A percentile compares a stretch with the other conserved stretches of the same genome.
Evolutionary conservation across 371 early-diverging fungal genomes (phyloP).

Genomic region (Syncephalastrum racemosum): DNA sequence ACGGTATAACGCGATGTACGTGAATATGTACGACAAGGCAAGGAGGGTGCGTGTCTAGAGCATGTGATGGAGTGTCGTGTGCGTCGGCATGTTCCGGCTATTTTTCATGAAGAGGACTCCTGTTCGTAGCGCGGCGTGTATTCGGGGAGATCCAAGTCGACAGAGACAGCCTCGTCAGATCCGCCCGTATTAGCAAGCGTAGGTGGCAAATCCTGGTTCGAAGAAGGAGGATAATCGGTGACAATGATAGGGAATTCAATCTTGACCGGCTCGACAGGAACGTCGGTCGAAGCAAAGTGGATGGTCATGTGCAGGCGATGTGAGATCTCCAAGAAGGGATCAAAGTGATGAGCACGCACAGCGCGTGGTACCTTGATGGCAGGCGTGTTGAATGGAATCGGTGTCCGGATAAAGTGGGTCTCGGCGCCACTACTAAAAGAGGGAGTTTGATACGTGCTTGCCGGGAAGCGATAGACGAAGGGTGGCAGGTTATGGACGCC

Average conservation of each 20-base stretch:
- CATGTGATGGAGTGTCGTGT: no score
- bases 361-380: conserved; percentile 14
- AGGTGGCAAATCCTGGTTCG: conserved; percentile 5
- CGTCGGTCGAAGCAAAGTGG: conserved; percentile 24
- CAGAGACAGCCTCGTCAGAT: conserved; percentile 36
- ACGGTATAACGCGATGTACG: no score
- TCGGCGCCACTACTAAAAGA: conserved; percentile 36
- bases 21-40: no score
- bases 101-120: no score
- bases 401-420: conserved; percentile 43
- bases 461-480: conserved; percentile 31
- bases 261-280: conserved; percentile 20
- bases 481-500: conserved; percentile 41
- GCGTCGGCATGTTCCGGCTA: no score
- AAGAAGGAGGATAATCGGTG: conserved; percentile 33
- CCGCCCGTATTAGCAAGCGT: conserved; percentile 19
- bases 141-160: conserved; percentile 49
- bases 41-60: no score
- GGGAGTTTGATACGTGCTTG: conserved; percentile 35
- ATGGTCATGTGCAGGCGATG: conserved; percentile 33
- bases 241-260: conserved; percentile 47
- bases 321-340: conserved; percentile 43
- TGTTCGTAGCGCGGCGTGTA: conserved; percentile 43
- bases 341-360: conserved; percentile 38
- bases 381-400: conserved; percentile 23